Conservation (phyloP, 108 stramenopile species). For the Nannochloropsis salina region DNA sequence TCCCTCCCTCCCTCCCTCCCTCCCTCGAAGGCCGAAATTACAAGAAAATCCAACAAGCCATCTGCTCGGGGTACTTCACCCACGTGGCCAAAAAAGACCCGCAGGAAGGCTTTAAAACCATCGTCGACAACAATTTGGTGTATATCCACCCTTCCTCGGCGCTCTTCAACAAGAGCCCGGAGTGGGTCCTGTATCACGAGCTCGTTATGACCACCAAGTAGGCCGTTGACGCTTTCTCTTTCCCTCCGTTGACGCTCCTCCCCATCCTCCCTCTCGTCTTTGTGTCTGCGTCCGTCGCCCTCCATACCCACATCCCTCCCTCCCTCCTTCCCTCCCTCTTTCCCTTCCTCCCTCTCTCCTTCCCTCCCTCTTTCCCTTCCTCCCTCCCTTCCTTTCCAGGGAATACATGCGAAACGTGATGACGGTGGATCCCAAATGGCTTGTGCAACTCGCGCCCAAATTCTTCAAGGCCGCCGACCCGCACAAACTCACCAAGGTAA, state of each 20-base stretch:
- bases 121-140: constrained; percentile 93
- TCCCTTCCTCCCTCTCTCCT: neutral
- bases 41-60: constrained; percentile 85
- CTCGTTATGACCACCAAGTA: constrained; percentile 90
- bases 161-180: constrained; percentile 95
- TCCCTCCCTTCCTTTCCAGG: neutral
- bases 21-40: constrained; percentile 97
- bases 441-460: constrained; percentile 91
- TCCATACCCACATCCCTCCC: neutral
- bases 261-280: constrained; percentile 66
- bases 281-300: constrained; percentile 65
- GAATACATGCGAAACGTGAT: constrained; percentile 99
- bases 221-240: neutral
- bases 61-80: constrained; percentile 94
- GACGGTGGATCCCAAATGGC: constrained; percentile 93
- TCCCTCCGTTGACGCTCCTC: neutral
- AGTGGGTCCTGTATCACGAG: constrained; percentile 97
- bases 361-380: neutral
- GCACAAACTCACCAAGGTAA: constrained; percentile 84
- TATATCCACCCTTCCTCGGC: constrained; percentile 95
- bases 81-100: constrained; percentile 98
- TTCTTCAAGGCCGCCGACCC: constrained; percentile 93
- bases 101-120: constrained; percentile 83
- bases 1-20: too few species aligned
- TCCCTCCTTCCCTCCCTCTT: neutral